Conservation (phyloP, 140 eudicot genomes). For the Stevia rebaudiana region DNA sequence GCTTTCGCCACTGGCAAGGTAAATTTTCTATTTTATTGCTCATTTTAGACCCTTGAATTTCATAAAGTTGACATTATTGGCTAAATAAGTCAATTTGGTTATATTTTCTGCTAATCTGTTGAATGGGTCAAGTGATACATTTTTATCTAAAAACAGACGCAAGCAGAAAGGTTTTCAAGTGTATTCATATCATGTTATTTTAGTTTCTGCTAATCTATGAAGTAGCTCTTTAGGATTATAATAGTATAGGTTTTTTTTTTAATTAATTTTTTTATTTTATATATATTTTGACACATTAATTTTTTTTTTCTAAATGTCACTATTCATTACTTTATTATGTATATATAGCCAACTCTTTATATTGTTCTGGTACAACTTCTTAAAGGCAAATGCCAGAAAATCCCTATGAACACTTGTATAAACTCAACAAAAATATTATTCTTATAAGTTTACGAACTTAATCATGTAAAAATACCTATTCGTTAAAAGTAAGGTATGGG, state of each 20-base stretch:
- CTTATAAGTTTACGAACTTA: not conserved
- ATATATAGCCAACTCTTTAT: too few relatives aligned
- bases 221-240: not conserved
- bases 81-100: not conserved
- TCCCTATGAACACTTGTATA: too few relatives aligned
- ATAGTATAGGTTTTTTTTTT: too few relatives aligned
- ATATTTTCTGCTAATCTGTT: not conserved
- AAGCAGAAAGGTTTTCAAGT: not conserved
- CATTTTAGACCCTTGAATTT: not conserved
- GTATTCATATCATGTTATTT: not conserved
- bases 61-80: not conserved
- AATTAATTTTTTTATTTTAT: too few relatives aligned
- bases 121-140: not conserved
- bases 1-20: constrained; percentile 87
- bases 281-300: too few relatives aligned
- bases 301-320: too few relatives aligned
- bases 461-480: not conserved
- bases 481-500: too few relatives aligned
- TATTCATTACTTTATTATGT: too few relatives aligned
- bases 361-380: too few relatives aligned
- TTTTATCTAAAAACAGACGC: not conserved
- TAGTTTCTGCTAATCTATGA: too few relatives aligned
- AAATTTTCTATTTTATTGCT: not conserved
- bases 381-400: not conserved
- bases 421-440: too few relatives aligned